phyloP scores from a whole-genome alignment of 2,329 filamentous ascomycete genomes.

The Sclerotinia borealis region DNA sequence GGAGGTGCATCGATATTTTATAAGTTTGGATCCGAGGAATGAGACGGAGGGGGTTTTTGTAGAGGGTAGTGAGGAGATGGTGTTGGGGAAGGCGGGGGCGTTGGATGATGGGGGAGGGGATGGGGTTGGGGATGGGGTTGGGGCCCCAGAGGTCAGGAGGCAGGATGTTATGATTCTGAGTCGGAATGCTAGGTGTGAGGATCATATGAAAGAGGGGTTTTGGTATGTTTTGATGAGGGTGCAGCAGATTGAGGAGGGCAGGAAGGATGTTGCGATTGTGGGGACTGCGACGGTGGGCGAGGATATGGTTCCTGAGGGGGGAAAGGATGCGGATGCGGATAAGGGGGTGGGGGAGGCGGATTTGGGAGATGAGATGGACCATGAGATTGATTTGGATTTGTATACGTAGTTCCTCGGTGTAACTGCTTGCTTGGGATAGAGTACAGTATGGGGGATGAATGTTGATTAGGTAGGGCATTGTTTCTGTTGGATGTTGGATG shows the following conservation, averaged over 20 bases:
- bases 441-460: background rate
- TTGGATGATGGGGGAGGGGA: background rate
- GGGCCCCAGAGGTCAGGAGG: background rate
- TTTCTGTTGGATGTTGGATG: background rate
- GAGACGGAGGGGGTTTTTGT: background rate
- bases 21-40: background rate
- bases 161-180: slow-evolving; percentile 13
- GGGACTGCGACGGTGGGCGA: too few relatives aligned
- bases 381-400: slow-evolving; percentile 8
- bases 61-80: background rate
- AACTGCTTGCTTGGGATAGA: background rate
- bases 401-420: background rate
- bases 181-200: slow-evolving; percentile 6
- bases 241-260: background rate
- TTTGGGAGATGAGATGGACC: background rate
- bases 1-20: slow-evolving; percentile 5
- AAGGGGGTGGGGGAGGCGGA: too few relatives aligned
- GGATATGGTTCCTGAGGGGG: too few relatives aligned
- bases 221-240: slow-evolving; percentile 9
- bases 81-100: background rate
- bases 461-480: background rate
- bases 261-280: background rate
- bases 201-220: slow-evolving; percentile 7
- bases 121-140: too few relatives aligned
- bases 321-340: background rate